A percentile compares a stretch with the other conserved stretches of the same genome.
phyloP scores from a whole-genome alignment of 352 stramenopile species.

The Pythium diclinum region DNA sequence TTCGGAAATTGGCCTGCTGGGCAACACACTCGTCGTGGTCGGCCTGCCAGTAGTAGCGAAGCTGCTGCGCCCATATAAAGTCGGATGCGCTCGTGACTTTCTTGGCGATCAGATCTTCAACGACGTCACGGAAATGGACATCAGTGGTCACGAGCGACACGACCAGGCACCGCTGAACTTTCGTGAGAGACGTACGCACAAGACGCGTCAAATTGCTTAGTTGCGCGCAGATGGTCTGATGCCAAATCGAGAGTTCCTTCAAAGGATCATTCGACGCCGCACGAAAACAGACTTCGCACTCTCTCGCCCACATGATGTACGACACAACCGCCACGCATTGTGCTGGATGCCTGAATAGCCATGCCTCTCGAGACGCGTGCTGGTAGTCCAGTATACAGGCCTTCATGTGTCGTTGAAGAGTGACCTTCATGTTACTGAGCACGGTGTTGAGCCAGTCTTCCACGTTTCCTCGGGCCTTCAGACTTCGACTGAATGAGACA shows the following conservation, averaged over 20 bases:
- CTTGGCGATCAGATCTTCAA: conserved; percentile 56
- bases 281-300: conserved; percentile 65
- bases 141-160: conserved; percentile 76
- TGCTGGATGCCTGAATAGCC: conserved; percentile 86
- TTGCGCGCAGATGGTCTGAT: conserved; percentile 67
- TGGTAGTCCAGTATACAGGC: conserved; percentile 87
- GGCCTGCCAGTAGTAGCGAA: conserved; percentile 72
- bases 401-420: conserved; percentile 72
- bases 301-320: conserved; percentile 82
- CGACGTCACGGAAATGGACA: conserved; percentile 76
- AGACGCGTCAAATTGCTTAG: conserved; percentile 63
- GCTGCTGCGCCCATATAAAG: conserved; percentile 74
- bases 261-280: conserved; percentile 48
- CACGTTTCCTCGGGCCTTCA: conserved; percentile 85
- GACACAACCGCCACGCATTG: conserved; percentile 90
- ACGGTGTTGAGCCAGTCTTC: conserved; percentile 84
- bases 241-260: conserved; percentile 53
- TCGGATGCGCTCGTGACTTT: conserved; percentile 47
- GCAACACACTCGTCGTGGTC: conserved; percentile 63
- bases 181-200: conserved; percentile 54
- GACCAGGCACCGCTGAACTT: conserved; percentile 51
- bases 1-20: conserved; percentile 59
- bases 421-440: conserved; percentile 68
- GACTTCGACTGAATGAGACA: conserved; percentile 59
- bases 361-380: conserved; percentile 66